Base-by-base conservation (phyloP, 23 red algal species). In the Chondrus crispus region DNA sequence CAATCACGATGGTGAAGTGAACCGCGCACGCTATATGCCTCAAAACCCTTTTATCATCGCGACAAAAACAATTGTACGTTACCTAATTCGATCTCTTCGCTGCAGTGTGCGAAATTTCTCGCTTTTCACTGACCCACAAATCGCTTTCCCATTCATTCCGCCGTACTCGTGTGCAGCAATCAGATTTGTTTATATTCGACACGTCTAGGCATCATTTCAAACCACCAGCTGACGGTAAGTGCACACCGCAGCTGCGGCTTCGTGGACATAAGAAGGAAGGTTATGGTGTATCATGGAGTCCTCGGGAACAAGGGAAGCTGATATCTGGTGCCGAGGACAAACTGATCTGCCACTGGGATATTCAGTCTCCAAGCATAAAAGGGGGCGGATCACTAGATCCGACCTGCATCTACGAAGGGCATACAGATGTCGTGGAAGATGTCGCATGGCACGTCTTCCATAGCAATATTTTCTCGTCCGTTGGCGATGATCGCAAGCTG, bases 1-100 rank as follows among this genome's bases (percentile, higher is more conserved):
- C 66, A 96, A 96, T 68, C 97, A 99, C 91, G 97, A 99, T 44
- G 97, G 97, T 24, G 97, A 99, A 83, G 97, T 99, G 14, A 99
- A 99, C 86, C 74, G 97, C n/a, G 97, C 97, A 18, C 90, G 97
- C 22, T 99, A 96, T 79, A 94, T 93, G 94, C 97, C 97, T 24
- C 94, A 99, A 54, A 96, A 99, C 80, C 94, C 97, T 24, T 95
- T 92, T 62, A 62, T 99, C 58, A 93, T 99, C 44, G 97, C 92
- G 9, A 99, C 97, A 29, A 96, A 99, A 80, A 98, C 96, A 52
- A 58, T 98, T 35, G 84, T 90, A 90, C 14, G 87, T 90, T 80
- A 22, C 1, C 5, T 3, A 76, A 43, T 8, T 14, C 20, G 13
- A 40, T 76, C 70, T 10, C 32, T 77, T 77, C 71, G 43, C 38